A percentile compares a stretch with the other conserved stretches of the same genome.
Conservation (phyloP, 2,329 filamentous ascomycete genomes). For the Botrytis elliptica region DNA sequence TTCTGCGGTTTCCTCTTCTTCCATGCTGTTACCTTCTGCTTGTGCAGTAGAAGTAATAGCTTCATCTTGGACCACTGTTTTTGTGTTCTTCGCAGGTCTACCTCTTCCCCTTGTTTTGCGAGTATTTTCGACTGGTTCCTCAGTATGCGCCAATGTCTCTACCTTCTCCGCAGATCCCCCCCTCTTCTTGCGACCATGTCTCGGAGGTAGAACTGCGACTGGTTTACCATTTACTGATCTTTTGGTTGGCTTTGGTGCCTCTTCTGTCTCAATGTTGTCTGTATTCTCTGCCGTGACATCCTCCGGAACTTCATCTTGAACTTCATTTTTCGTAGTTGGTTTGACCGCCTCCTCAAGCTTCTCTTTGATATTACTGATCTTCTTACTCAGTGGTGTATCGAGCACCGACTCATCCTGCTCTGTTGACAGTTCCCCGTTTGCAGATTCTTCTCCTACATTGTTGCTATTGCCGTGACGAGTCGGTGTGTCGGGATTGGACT, state of each 20-base stretch:
- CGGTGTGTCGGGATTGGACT: constrained; percentile 3
- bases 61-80: not conserved
- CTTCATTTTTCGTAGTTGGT: not conserved
- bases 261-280: not conserved
- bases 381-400: not conserved
- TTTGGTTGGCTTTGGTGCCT: not conserved
- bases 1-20: not conserved
- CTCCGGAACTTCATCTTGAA: not conserved
- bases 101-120: not conserved
- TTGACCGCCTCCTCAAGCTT: not conserved
- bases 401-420: not conserved
- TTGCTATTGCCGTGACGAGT: constrained; percentile 12
- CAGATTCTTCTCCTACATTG: not conserved
- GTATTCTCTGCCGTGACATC: not conserved
- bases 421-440: not conserved
- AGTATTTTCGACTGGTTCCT: not conserved
- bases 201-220: not conserved
- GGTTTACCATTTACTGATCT: not conserved
- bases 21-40: not conserved
- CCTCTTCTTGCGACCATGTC: not conserved
- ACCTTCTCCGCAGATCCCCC: not conserved
- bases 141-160: constrained; percentile 7
- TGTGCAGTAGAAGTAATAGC: not conserved
- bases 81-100: not conserved
- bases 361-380: not conserved